Conservation (phyloP, 1,139 yeast genomes). For the Blastobotrys ciferrii region DNA sequence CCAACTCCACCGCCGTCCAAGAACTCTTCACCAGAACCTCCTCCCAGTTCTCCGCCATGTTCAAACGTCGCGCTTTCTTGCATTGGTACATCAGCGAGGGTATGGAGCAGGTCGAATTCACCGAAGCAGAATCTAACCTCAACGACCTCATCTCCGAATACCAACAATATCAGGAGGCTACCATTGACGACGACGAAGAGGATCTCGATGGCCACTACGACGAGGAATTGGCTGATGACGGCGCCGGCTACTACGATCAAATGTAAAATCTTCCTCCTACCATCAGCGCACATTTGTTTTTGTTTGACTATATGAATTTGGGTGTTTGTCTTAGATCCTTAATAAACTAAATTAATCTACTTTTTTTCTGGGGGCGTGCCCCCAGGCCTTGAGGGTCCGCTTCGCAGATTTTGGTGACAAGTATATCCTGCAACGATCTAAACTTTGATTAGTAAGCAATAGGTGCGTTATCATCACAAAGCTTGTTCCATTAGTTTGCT, state of each 20-base stretch:
- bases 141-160: conserved; percentile 44
- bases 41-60: conserved; percentile 45
- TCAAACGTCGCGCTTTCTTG: conserved; percentile 45
- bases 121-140: conserved; percentile 46
- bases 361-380: too few relatives aligned
- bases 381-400: too few relatives aligned
- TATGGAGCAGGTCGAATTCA: conserved; percentile 47
- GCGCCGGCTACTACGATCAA: conserved; percentile 5
- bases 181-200: conserved; percentile 40
- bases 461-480: too few relatives aligned
- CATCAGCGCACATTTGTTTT: background rate
- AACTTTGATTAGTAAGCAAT: too few relatives aligned
- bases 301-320: background rate
- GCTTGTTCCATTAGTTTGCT: too few relatives aligned
- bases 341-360: background rate
- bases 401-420: too few relatives aligned
- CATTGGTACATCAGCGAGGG: conserved; percentile 50
- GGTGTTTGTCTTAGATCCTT: background rate
- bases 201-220: conserved; percentile 19
- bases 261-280: background rate
- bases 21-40: conserved; percentile 44
- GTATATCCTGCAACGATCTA: too few relatives aligned
- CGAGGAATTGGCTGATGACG: conserved; percentile 13
- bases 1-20: conserved; percentile 46
- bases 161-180: conserved; percentile 46